Evolutionary conservation across 1,284 basidiomycete genomes (phyloP).

Genomic region (Phenoliferia sp.): DNA sequence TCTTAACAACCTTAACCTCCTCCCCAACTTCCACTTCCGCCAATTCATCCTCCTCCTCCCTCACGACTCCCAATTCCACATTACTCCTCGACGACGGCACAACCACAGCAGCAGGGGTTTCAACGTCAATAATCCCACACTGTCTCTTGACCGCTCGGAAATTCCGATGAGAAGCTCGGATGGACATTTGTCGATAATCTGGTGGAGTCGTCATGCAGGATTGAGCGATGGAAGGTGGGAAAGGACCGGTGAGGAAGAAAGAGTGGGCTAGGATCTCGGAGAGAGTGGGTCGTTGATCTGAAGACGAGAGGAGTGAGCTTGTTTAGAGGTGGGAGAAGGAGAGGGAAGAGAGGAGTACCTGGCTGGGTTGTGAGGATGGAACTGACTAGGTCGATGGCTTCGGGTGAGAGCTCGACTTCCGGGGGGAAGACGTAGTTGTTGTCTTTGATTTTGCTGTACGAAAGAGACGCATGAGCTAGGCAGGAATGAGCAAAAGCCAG

Average conservation of each 20-base stretch:
- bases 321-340: too few relatives aligned
- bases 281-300: conserved; percentile 71
- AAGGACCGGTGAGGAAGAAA: conserved; percentile 77
- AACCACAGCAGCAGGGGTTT: background rate
- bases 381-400: conserved; percentile 73
- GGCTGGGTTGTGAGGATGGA: conserved; percentile 73
- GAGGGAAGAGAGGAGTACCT: background rate
- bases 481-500: background rate
- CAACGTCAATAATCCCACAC: conserved; percentile 20
- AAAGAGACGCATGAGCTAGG: background rate
- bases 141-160: conserved; percentile 15
- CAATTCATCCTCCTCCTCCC: conserved; percentile 10
- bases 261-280: conserved; percentile 77
- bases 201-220: conserved; percentile 70
- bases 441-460: conserved; percentile 74
- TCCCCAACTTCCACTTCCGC: background rate
- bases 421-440: conserved; percentile 90
- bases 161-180: conserved; percentile 62
- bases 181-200: conserved; percentile 62
- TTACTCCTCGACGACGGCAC: background rate
- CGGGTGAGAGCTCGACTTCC: conserved; percentile 64
- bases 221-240: conserved; percentile 73
- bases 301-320: conserved; percentile 48
- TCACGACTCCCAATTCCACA: conserved; percentile 12
- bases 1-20: background rate